Evolutionary conservation across 495 filamentous ascomycete genomes (phyloP).

Genomic region (Xylaria flabelliformis): DNA sequence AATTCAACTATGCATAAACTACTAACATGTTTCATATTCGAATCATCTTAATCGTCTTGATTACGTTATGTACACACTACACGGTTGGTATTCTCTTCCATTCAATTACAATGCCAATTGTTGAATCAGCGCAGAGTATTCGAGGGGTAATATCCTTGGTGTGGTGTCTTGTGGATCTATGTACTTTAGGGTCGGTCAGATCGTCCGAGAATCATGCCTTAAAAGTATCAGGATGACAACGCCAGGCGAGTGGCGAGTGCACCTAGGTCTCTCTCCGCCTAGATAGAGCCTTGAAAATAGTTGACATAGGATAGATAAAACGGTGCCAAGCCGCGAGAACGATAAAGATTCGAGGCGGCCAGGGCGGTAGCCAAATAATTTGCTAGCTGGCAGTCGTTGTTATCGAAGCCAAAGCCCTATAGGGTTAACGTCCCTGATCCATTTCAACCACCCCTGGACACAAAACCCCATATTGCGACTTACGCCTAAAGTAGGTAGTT

Average conservation of each 20-base stretch:
- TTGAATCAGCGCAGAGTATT: neutral
- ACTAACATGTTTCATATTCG: neutral
- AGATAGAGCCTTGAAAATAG: neutral
- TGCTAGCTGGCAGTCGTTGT: neutral
- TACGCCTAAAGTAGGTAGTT: neutral
- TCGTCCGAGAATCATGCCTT: conserved; percentile 23
- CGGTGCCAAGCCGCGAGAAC: neutral
- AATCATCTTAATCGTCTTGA: neutral
- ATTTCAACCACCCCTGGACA: neutral
- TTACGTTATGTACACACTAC: neutral
- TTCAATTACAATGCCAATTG: neutral
- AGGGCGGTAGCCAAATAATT: conserved; percentile 3
- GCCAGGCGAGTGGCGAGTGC: neutral
- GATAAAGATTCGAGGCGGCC: neutral
- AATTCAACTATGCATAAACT: neutral
- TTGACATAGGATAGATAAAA: neutral
- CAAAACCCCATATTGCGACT: neutral
- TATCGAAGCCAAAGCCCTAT: neutral
- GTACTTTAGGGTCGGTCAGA: conserved; percentile 6
- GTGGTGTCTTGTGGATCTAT: neutral
- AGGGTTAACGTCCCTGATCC: neutral
- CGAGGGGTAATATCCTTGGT: neutral
- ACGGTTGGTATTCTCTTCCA: neutral
- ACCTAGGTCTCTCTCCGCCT: too few relatives aligned
- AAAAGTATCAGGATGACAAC: conserved; percentile 18